Conservation (phyloP, 2,329 filamentous ascomycete species). For the Penicillium sp. region DNA sequence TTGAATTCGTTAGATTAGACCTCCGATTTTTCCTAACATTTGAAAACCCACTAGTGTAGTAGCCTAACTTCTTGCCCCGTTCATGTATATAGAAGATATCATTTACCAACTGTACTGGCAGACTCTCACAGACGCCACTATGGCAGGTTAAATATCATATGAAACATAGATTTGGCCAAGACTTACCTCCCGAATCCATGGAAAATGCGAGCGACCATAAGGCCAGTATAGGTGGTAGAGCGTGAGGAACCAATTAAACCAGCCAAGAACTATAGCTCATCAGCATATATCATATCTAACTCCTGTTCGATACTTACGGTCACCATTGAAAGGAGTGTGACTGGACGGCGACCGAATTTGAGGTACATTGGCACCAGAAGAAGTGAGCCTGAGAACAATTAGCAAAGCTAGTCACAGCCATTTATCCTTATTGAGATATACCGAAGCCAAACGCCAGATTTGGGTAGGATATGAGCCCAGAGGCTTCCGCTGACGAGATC, state of each 20-base stretch:
- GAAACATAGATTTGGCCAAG: too few species aligned
- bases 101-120: slow-evolving; percentile 50
- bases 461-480: slow-evolving; percentile 59
- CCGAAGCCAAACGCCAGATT: slow-evolving; percentile 62
- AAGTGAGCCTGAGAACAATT: slow-evolving; percentile 43
- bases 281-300: background rate
- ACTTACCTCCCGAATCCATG: slow-evolving; percentile 40
- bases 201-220: slow-evolving; percentile 47
- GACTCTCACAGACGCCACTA: slow-evolving; percentile 47
- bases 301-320: slow-evolving; percentile 22
- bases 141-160: too few species aligned
- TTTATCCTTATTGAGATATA: slow-evolving; percentile 3
- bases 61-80: slow-evolving; percentile 54
- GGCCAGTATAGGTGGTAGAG: slow-evolving; percentile 39
- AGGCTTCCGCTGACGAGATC: slow-evolving; percentile 53
- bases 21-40: too few species aligned
- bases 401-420: background rate
- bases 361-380: slow-evolving; percentile 60
- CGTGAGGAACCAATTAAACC: slow-evolving; percentile 46
- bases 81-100: slow-evolving; percentile 52
- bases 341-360: slow-evolving; percentile 49
- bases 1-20: slow-evolving; percentile 16
- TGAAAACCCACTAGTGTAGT: slow-evolving; percentile 52
- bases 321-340: slow-evolving; percentile 44
- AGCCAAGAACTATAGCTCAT: slow-evolving; percentile 35